These are phyloP conservation scores for Lagenidium giganteum DNA, from an alignment of 352 stramenopile species.

Conservation along the genomic window DNA sequence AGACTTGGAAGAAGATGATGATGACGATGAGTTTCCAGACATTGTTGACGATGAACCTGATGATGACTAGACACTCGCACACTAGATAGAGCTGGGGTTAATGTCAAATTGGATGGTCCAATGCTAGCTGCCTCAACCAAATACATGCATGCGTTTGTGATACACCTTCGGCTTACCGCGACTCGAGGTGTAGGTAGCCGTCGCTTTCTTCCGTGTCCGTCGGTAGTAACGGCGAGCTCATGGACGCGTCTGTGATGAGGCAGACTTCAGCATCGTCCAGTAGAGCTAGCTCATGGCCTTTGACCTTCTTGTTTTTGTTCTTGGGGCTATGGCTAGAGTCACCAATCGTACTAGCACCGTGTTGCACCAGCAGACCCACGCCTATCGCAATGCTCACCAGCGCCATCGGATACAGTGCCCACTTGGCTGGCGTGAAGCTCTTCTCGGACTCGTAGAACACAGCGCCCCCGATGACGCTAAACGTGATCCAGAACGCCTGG, in stretches of 20 bases:
- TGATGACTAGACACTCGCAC: slow-evolving; percentile 39
- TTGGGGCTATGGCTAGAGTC: neutral
- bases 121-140: no score
- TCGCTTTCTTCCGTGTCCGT: slow-evolving; percentile 36
- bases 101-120: no score
- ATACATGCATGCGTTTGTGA: slow-evolving; percentile 1
- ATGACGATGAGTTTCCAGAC: slow-evolving; percentile 80
- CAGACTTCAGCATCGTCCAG: slow-evolving; percentile 52
- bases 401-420: slow-evolving; percentile 70
- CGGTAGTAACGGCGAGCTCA: slow-evolving; percentile 54
- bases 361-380: slow-evolving; percentile 71
- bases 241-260: slow-evolving; percentile 55
- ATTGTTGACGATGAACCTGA: slow-evolving; percentile 75
- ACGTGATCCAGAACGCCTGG: slow-evolving; percentile 85
- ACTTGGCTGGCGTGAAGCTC: slow-evolving; percentile 44
- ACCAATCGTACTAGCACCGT: slow-evolving; percentile 14
- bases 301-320: neutral
- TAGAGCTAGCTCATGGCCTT: slow-evolving; percentile 9
- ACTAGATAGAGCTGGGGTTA: no score
- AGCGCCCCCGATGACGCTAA: slow-evolving; percentile 78
- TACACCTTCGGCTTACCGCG: slow-evolving; percentile 4
- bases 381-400: slow-evolving; percentile 60
- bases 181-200: slow-evolving; percentile 47
- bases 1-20: slow-evolving; percentile 21
- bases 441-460: slow-evolving; percentile 82